Conservation (phyloP, 305 asterid genomes). For the Fraxinus nigra region DNA sequence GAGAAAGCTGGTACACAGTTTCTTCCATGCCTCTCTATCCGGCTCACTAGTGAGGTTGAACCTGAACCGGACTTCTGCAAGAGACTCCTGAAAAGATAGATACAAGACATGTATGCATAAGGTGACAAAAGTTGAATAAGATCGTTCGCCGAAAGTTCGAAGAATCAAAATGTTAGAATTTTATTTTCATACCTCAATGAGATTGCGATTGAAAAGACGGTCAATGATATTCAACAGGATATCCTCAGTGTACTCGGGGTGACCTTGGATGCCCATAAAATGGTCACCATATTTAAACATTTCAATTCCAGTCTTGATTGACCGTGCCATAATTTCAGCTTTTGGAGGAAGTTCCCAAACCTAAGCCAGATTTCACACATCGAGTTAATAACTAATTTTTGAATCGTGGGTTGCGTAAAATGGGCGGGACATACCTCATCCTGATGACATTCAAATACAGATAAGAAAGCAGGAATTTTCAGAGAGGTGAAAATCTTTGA, state of each 20-base stretch:
- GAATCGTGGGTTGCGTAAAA: no score
- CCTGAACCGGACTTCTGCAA: no score
- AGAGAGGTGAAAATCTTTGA: conserved; percentile 48
- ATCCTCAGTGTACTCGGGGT: conserved; percentile 81
- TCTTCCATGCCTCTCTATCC: conserved; percentile 65
- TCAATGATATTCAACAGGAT: conserved; percentile 59
- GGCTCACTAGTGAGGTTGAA: no score
- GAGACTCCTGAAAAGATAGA: conserved; percentile 34
- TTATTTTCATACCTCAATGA: conserved; percentile 37
- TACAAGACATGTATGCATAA: background rate
- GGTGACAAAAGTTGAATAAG: background rate
- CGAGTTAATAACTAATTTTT: background rate
- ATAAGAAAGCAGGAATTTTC: conserved; percentile 51
- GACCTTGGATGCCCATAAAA: conserved; percentile 85
- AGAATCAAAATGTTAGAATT: background rate
- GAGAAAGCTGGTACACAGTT: conserved; percentile 65
- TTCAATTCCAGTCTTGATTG: conserved; percentile 62
- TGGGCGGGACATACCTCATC: conserved; percentile 55
- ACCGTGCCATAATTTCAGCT: conserved; percentile 72
- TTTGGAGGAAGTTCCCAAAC: conserved; percentile 61
- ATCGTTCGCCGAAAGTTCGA: background rate
- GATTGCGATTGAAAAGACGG: conserved; percentile 42
- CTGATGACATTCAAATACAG: conserved; percentile 65
- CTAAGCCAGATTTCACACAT: conserved; percentile 19
- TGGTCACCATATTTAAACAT: conserved; percentile 67